A percentile compares a stretch with the other conserved stretches of the same genome.
These are phyloP conservation scores for Cryomyces minteri DNA, from an alignment of 495 filamentous ascomycete species.

Conservation along the genomic window DNA sequence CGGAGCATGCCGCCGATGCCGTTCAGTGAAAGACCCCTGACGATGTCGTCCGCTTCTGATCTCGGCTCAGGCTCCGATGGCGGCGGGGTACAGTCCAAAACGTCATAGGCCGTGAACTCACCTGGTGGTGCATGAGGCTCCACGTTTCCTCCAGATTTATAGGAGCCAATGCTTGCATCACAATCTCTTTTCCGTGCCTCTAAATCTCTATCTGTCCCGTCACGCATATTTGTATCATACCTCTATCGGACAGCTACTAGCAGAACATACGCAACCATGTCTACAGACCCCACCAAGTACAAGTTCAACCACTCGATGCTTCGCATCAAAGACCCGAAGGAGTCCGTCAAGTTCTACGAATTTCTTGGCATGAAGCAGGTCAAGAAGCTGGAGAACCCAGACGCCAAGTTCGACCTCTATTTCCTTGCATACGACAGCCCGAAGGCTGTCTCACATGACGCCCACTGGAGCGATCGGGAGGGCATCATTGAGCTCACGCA, in stretches of 20 bases:
- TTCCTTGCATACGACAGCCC: slow-evolving; percentile 61
- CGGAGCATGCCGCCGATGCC: too few species aligned
- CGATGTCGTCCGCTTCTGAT: too few species aligned
- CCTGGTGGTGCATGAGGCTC: too few species aligned
- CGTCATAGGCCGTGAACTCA: too few species aligned
- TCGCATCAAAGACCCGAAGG: slow-evolving; percentile 84
- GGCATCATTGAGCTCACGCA: slow-evolving; percentile 88
- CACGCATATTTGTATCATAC: too few species aligned
- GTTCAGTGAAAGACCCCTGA: too few species aligned
- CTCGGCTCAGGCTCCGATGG: too few species aligned
- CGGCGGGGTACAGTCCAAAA: too few species aligned
- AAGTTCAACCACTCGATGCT: slow-evolving; percentile 76
- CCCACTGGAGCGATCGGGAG: slow-evolving; percentile 63
- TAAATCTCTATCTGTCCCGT: too few species aligned
- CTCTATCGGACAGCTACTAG: neutral
- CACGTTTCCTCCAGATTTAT: too few species aligned
- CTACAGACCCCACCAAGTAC: slow-evolving; percentile 61
- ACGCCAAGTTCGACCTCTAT: slow-evolving; percentile 81
- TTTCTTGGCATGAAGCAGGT: slow-evolving; percentile 79
- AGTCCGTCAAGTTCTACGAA: slow-evolving; percentile 88
- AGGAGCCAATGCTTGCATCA: too few species aligned
- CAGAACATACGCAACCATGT: slow-evolving; percentile 41
- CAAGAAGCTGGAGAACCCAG: slow-evolving; percentile 51
- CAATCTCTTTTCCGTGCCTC: too few species aligned
- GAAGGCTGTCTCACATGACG: slow-evolving; percentile 36